Conservation (phyloP, 768 basidiomycete species). For the Suillus lakei region DNA sequence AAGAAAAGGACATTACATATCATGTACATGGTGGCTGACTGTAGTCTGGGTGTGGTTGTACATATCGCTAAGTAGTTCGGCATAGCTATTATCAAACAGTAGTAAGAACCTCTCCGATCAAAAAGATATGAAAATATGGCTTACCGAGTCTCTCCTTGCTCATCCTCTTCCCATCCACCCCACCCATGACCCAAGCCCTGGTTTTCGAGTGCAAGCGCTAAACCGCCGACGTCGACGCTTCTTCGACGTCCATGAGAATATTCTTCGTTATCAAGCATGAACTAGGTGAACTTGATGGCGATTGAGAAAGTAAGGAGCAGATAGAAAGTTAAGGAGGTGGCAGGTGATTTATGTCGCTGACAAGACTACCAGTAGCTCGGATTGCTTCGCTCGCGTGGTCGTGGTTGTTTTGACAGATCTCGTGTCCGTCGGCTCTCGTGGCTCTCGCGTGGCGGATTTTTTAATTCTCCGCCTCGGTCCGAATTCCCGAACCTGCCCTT, state of each 20-base stretch:
- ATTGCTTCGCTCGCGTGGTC: slow-evolving; percentile 41
- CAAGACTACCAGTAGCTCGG: slow-evolving; percentile 22
- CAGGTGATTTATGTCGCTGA: slow-evolving; percentile 13
- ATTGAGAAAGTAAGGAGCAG: not conserved
- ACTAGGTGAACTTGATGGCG: not conserved
- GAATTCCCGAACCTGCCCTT: not conserved
- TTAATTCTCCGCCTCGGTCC: slow-evolving; percentile 24
- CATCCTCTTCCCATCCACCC: slow-evolving; percentile 59
- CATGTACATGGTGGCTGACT: slow-evolving; percentile 55
- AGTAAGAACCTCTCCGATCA: slow-evolving; percentile 16
- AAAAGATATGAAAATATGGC: slow-evolving; percentile 26
- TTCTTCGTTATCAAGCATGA: slow-evolving; percentile 37
- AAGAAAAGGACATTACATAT: slow-evolving; percentile 24
- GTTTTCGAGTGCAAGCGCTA: slow-evolving; percentile 76
- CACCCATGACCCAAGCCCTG: slow-evolving; percentile 71
- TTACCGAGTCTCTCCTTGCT: slow-evolving; percentile 54
- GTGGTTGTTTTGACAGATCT: slow-evolving; percentile 34
- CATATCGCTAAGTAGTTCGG: slow-evolving; percentile 86
- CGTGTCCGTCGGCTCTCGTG: slow-evolving; percentile 33
- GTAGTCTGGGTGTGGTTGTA: slow-evolving; percentile 77
- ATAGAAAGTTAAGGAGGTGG: slow-evolving; percentile 11
- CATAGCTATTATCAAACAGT: slow-evolving; percentile 52
- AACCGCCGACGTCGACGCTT: slow-evolving; percentile 89
- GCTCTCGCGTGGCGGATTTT: slow-evolving; percentile 36
- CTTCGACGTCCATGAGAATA: slow-evolving; percentile 51